Base-by-base conservation (phyloP, 176 grass and related monocot species). In the Triticum monococcum region DNA sequence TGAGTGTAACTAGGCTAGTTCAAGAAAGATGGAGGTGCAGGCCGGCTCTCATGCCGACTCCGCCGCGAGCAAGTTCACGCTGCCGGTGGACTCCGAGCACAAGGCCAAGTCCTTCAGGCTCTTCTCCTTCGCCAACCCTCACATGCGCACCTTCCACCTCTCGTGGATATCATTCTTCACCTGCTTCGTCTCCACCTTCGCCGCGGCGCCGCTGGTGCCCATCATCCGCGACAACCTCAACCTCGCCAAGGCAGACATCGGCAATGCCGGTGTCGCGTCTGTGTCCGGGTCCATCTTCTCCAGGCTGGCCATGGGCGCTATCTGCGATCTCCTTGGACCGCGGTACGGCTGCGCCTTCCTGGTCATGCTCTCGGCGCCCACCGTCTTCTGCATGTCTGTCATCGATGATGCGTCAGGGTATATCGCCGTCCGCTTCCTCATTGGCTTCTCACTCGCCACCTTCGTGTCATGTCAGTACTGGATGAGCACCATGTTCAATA, bases 401-500 rank as follows among this genome's bases (percentile, higher is more conserved):
- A 67, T 95, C 3, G 77, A 94, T 0, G 17, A 2, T 35, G 84
- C 96, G 5, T 81, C 64, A 0, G 93, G 96, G 0, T 98, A 90
- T 78, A 95, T 98, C 80, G 25, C 18, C 0, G 62, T 95, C 5
- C 81, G 95, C 9, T 98, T 98, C 82, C 59, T 98, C 3, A 98
- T 98, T 20, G 95, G 91, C 20, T 95, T 98, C 80, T 98, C 95
- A 0, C 89, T 98, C 0, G 95, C 95, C 0, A 95, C 95, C 0
- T 98, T 95, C 68, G 95, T 98, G 12, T 90, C 95, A 1, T 98
- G 93, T 68, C 95, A 98, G 68, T 98, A 95, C 35, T 98, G 93
- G 89, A 98, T 92, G 91, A 95, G 93, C 86, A 98, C 95, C 24
- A 98, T 98, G 95, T 73, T 73, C 38, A 73, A 73, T 0, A 73